A percentile compares a stretch with the other conserved stretches of the same genome.
Conservation (phyloP, 2,329 filamentous ascomycete species). For the Aspergillus persii region DNA sequence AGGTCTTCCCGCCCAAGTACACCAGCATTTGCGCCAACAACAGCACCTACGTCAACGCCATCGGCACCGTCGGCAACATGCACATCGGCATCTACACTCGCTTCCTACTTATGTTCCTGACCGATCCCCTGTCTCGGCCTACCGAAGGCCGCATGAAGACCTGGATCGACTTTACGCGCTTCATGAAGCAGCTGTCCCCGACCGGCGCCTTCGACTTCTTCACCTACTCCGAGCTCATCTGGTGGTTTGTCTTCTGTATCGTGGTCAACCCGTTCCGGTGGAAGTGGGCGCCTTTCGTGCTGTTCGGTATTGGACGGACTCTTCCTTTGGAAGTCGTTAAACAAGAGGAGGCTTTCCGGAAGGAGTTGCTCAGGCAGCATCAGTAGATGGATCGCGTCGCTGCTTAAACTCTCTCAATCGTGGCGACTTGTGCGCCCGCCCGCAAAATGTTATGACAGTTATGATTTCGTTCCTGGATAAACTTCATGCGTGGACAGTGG, state of each 20-base stretch:
- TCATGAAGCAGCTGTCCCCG: conserved; percentile 67
- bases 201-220: conserved; percentile 84
- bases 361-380: conserved; percentile 26
- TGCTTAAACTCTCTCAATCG: neutral
- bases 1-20: conserved; percentile 76
- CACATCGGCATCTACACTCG: conserved; percentile 88
- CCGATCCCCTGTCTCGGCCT: conserved; percentile 73
- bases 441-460: neutral
- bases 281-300: conserved; percentile 86
- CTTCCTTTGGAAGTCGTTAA: conserved; percentile 66
- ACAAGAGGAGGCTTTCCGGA: conserved; percentile 55
- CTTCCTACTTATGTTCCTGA: conserved; percentile 80
- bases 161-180: conserved; percentile 81
- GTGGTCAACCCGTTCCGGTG: conserved; percentile 80
- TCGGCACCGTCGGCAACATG: conserved; percentile 81
- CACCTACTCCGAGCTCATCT: conserved; percentile 79
- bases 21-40: conserved; percentile 77
- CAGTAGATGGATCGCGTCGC: conserved; percentile 5
- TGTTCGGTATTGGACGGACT: conserved; percentile 68
- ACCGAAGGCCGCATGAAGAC: conserved; percentile 72
- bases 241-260: conserved; percentile 81
- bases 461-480: neutral
- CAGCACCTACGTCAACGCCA: conserved; percentile 76
- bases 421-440: neutral
- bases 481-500: too few relatives aligned